Conservation (phyloP, 164 flowering plant genomes). For the Macadamia tetraphylla region DNA sequence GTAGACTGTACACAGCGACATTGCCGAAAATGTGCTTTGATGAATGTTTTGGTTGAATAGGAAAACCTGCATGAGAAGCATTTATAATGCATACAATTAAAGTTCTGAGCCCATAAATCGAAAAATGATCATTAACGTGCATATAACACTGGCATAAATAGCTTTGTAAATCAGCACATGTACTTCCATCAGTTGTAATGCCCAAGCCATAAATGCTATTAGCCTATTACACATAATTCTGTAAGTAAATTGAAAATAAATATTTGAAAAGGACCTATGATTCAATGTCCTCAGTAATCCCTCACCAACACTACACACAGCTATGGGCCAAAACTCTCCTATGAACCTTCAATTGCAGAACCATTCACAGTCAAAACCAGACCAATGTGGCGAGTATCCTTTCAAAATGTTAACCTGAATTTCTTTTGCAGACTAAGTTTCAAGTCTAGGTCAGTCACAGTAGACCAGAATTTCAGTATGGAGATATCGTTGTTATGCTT, state of each 20-base stretch:
- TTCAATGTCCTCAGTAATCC: background rate
- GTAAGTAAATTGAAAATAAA: background rate
- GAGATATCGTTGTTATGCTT: background rate
- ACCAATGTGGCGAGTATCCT: too few relatives aligned
- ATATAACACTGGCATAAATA: too few relatives aligned
- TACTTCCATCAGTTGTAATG: background rate
- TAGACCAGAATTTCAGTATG: background rate
- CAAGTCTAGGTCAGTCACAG: background rate
- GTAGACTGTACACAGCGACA: conserved; percentile 49
- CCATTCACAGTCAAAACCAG: too few relatives aligned
- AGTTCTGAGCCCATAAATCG: background rate
- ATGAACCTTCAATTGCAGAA: too few relatives aligned
- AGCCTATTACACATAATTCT: background rate
- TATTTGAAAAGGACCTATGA: background rate
- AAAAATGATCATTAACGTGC: background rate
- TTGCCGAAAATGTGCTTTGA: conserved; percentile 44
- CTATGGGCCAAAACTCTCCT: too few relatives aligned
- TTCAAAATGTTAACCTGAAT: too few relatives aligned
- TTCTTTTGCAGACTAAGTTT: background rate
- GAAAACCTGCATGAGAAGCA: conserved; percentile 40
- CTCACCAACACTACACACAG: background rate
- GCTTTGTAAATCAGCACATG: background rate
- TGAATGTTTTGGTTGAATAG: conserved; percentile 24
- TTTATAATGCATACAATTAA: conserved; percentile 2
- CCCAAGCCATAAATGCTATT: background rate